Percentiles rank a stretch among this genome's conserved stretches.
Conservation (phyloP, 148 eudicot genomes). For the Salicornia ramosissima region DNA sequence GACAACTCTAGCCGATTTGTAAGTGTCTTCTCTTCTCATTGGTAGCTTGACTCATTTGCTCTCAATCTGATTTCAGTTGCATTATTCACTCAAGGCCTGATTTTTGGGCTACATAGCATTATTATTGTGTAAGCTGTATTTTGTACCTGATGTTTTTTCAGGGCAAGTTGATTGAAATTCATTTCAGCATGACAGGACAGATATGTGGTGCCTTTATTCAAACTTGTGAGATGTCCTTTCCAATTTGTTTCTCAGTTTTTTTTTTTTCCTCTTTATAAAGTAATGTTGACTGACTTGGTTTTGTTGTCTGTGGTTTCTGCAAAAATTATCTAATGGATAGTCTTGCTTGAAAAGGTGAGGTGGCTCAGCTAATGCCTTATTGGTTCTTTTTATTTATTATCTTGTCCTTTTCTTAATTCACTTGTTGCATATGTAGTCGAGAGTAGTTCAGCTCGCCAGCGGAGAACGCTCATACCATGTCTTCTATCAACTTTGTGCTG, state of each 20-base stretch:
- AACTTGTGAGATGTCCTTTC: slow-evolving; percentile 60
- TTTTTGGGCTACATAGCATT: neutral
- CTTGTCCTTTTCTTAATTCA: slow-evolving; percentile 16
- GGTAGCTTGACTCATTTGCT: neutral
- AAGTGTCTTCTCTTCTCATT: slow-evolving; percentile 23
- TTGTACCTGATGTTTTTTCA: slow-evolving; percentile 33
- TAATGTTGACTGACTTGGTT: slow-evolving; percentile 19
- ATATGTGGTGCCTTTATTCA: slow-evolving; percentile 84
- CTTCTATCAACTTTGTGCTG: slow-evolving; percentile 93
- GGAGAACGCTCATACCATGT: slow-evolving; percentile 95
- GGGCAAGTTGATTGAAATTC: slow-evolving; percentile 94
- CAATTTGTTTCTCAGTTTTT: neutral
- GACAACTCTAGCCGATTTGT: slow-evolving; percentile 96
- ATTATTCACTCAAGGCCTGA: neutral
- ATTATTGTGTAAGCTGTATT: neutral
- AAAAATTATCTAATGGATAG: slow-evolving; percentile 34
- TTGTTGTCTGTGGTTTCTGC: slow-evolving; percentile 20
- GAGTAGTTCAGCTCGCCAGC: slow-evolving; percentile 77
- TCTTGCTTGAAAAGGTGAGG: slow-evolving; percentile 86
- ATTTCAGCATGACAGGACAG: slow-evolving; percentile 66
- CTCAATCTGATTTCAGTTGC: neutral
- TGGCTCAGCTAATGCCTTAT: neutral
- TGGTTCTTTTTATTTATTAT: slow-evolving; percentile 6
- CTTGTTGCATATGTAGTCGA: slow-evolving; percentile 56
- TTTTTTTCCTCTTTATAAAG: neutral